Evolutionary conservation across 331 rosid genomes (phyloP), one percentile per base, ranked within the genome.

Genomic region (Telfairia occidentalis): DNA sequence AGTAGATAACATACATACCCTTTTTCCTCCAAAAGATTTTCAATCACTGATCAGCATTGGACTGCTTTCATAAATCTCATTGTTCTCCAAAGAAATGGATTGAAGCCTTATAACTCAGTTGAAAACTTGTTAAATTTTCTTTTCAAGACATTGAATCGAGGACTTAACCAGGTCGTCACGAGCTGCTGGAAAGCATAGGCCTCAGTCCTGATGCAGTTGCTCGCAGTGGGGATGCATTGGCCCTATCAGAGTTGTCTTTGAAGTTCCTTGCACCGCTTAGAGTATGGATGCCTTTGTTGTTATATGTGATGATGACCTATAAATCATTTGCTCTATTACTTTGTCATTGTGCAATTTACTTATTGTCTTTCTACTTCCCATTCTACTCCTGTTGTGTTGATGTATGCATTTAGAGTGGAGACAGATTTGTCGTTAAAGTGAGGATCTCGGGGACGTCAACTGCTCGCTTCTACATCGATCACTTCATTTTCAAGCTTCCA

Each of bases 251-350:
- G 48, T 75, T 92, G 81, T 87, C 92, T 13, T 64, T 95, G 78
- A 92, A 90, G 84, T 90, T 85, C 87, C 84, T 95, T 78, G 92
- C 96, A 30, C 96, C 97, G 50, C 84, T 95, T 45, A 88, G 83
- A 86, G 99, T 91, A 86, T 75, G 93, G 59, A 73, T 77, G 34
- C 52, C 29, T 38, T 48, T 2, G 45, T 28, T 45, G 55, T 16
- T 46, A 60, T 23, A 60, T 64, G 5, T 19, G 16, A 54, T 54
- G n/a, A 28, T 16, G 21, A 74, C 45, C 18, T 0, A 45, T 40
- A 13, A 32, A 24, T 8, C 30, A 53, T 34, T 74, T 53, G 23
- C 0, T 24, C 38, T 8, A 61, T 23, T 19, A 53, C 12, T 18
- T 29, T 46, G 28, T 19, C 59, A 28, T 11, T 16, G 11, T 16